Percentiles rank a stretch among this genome's conserved stretches.
phyloP scores from a whole-genome alignment of 2,329 filamentous ascomycete species.

The Pseudocercospora vitis region DNA sequence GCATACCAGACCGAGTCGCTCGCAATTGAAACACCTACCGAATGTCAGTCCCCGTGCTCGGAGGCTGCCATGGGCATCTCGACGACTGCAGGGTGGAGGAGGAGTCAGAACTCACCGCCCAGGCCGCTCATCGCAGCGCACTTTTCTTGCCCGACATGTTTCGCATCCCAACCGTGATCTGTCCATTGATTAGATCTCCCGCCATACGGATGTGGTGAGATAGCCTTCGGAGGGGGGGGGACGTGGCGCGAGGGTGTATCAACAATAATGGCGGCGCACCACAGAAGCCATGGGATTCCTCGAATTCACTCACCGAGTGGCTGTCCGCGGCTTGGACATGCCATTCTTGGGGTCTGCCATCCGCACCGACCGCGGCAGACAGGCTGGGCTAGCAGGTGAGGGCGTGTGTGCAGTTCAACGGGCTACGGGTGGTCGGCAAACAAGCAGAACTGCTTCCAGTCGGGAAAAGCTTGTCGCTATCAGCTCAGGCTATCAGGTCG shows the following conservation, averaged over 20 bases:
- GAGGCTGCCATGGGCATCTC: too few species aligned
- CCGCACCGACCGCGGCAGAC: neutral
- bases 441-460: neutral
- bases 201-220: too few species aligned
- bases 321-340: neutral
- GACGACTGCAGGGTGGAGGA: too few species aligned
- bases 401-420: too few species aligned
- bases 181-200: slow-evolving; percentile 8
- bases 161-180: slow-evolving; percentile 25
- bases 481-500: too few species aligned
- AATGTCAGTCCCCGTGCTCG: neutral
- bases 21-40: slow-evolving; percentile 26
- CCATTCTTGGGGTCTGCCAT: slow-evolving; percentile 6
- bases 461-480: neutral
- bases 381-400: too few species aligned
- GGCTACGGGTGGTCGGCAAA: slow-evolving; percentile 4
- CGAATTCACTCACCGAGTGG: neutral
- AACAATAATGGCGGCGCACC: too few species aligned
- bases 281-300: too few species aligned
- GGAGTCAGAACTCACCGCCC: slow-evolving; percentile 19
- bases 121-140: slow-evolving; percentile 26
- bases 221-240: too few species aligned
- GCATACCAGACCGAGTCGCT: slow-evolving; percentile 26
- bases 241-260: too few species aligned
- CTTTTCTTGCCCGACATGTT: slow-evolving; percentile 29